Conservation (phyloP, 83 land plant species). For the Picea engelmannii region DNA sequence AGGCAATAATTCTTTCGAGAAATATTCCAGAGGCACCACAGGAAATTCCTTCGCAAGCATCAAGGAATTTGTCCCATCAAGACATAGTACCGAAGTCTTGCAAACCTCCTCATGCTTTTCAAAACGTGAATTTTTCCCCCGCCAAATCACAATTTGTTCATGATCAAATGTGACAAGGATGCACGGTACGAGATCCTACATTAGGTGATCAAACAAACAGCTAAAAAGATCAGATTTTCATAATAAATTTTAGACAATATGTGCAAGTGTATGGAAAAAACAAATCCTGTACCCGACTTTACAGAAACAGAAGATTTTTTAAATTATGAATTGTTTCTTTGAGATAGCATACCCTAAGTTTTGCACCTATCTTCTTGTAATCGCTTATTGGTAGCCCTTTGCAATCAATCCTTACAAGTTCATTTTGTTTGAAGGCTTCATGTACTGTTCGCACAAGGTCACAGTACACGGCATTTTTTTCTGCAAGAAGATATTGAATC, state of each 20-base stretch:
- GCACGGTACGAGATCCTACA: constrained; percentile 88
- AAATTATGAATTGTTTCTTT: not conserved
- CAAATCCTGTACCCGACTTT: not conserved
- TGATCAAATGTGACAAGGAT: constrained; percentile 75
- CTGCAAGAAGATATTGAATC: constrained; percentile 35
- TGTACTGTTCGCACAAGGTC: constrained; percentile 70
- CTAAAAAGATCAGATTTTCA: not conserved
- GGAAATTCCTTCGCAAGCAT: constrained; percentile 9
- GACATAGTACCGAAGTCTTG: not conserved
- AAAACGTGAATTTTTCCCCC: constrained; percentile 42
- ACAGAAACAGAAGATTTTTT: not conserved
- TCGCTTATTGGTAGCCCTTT: constrained; percentile 73
- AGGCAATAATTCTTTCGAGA: not conserved
- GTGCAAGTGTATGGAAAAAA: not conserved
- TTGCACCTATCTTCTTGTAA: constrained; percentile 80
- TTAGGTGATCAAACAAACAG: not conserved
- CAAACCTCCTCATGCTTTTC: not conserved
- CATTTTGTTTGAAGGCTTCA: constrained; percentile 73
- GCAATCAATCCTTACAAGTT: constrained; percentile 77
- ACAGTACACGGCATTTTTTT: constrained; percentile 80
- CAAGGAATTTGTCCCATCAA: not conserved
- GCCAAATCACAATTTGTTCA: constrained; percentile 85
- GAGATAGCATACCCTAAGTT: constrained; percentile 60
- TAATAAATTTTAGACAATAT: not conserved
- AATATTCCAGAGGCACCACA: constrained; percentile 14